Base-by-base conservation (phyloP, 768 basidiomycete genomes). In the Clavulina sp. region DNA sequence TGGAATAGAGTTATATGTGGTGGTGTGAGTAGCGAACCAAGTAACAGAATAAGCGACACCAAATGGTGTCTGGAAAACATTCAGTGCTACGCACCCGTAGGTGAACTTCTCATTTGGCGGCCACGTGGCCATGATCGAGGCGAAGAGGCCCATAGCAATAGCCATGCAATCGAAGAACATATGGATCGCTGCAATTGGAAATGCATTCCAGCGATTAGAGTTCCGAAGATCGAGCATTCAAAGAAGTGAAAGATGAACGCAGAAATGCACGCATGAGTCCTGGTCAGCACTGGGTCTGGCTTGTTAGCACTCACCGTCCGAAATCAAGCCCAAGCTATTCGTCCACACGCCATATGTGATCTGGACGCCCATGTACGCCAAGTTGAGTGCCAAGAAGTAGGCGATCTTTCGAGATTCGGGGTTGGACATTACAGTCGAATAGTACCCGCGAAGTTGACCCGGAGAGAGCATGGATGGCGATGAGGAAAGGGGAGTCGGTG, bases 131-230 rank as follows among this genome's bases (percentile, higher is more conserved):
- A 97, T 97, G 4, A 99, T 85, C 5, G 87, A 92, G 4, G 95
- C 95, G 52, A 95, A 78, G 2, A 99, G 73, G 2, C 95, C 95
- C 49, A 99, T 86, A 0, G 79, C 89, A 49, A 99, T 88, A 0
- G 93, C 93, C 75, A 96, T 79, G 61, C 95, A 97, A 66, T 99
- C 95, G 59, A 99, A 99, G 7, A 89, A 87, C 95, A 97, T 99
- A 62, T 99, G 95, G 33, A 99, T 97, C 21, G 95, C 93, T 97
- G 57, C 19, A 40, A 16, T 46, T 38, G 9, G 9, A 9, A 38
- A 38, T 38, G 34, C 34, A 19, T n/a, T n/a, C 23, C n/a, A 46
- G 5, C 5, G 16, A 26, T 54, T n/a, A 57, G 56, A 41, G n/a
- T 51, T 31, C 18, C n/a, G n/a, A n/a, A n/a, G n/a, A n/a, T n/a